Conservation (phyloP, 257 asterid genomes). For the Solanum peruvianum region DNA sequence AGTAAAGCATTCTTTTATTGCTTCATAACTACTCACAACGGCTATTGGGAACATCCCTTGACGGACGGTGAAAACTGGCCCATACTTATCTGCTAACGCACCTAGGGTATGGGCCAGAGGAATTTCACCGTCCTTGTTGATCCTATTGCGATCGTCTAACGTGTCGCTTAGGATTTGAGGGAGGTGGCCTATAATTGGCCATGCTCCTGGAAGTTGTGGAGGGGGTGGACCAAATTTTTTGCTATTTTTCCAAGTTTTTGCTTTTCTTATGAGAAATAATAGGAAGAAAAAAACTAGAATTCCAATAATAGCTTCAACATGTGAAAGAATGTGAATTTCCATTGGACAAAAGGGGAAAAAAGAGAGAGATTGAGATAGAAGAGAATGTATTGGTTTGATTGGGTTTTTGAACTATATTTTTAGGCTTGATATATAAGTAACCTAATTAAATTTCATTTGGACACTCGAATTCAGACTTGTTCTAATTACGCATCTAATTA, state of each 20-base stretch:
- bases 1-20: neutral
- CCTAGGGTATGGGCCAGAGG: neutral
- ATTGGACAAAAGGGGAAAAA: neutral
- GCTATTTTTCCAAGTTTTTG: neutral
- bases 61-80: neutral
- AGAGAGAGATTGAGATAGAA: neutral
- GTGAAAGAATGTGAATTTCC: neutral
- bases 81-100: neutral
- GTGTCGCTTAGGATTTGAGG: neutral
- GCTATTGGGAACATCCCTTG: neutral
- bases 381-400: too few relatives aligned
- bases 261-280: neutral
- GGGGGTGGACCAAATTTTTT: neutral
- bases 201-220: neutral
- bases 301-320: neutral
- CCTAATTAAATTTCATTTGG: too few relatives aligned
- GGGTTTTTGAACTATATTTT: too few relatives aligned
- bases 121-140: neutral
- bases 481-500: too few relatives aligned
- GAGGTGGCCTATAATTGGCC: slow-evolving; percentile 2
- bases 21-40: neutral
- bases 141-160: neutral
- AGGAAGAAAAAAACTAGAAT: neutral
- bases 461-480: too few relatives aligned
- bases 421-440: too few relatives aligned